A percentile compares a stretch with the other conserved stretches of the same genome.
Evolutionary conservation across 139 green algal species (phyloP).

Genomic region (Coccomyxa sp.): DNA sequence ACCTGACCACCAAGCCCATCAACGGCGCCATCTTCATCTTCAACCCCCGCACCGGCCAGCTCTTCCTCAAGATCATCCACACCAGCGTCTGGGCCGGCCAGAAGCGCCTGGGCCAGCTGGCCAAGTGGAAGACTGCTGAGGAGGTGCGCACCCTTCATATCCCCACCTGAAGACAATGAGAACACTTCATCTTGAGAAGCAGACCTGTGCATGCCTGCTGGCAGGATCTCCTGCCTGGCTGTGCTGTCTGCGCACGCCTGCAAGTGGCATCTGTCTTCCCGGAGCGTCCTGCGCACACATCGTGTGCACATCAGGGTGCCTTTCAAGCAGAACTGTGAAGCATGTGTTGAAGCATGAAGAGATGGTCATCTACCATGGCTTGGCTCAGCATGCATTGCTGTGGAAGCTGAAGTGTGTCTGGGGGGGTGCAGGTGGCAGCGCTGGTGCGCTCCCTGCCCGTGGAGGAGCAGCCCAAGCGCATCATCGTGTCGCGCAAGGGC

Average conservation of each 20-base stretch:
- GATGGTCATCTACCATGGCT: too few species aligned
- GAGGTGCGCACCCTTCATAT: too few species aligned
- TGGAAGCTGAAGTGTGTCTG: background rate
- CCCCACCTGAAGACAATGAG: too few species aligned
- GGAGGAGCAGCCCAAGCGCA: slow-evolving; percentile 99
- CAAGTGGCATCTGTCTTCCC: too few species aligned
- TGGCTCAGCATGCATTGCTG: background rate
- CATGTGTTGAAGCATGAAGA: background rate
- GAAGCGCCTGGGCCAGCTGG: slow-evolving; percentile 97
- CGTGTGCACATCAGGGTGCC: background rate
- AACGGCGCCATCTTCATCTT: slow-evolving; percentile 99
- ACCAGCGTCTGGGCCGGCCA: slow-evolving; percentile 98
- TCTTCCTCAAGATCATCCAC: slow-evolving; percentile 99
- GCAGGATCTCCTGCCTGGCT: too few species aligned
- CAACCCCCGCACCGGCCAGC: slow-evolving; percentile 97
- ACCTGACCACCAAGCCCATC: slow-evolving; percentile 98
- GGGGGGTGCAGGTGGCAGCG: slow-evolving; percentile 68
- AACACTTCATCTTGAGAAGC: too few species aligned
- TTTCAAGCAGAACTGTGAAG: background rate
- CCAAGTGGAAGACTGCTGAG: slow-evolving; percentile 99
- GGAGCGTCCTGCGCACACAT: too few species aligned
- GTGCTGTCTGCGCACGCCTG: too few species aligned
- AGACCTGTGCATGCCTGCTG: too few species aligned
- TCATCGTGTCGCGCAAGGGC: slow-evolving; percentile 98
- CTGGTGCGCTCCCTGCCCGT: slow-evolving; percentile 93